Base-by-base conservation (phyloP, 371 early-diverging fungal species). In the Mortierella sp. region DNA sequence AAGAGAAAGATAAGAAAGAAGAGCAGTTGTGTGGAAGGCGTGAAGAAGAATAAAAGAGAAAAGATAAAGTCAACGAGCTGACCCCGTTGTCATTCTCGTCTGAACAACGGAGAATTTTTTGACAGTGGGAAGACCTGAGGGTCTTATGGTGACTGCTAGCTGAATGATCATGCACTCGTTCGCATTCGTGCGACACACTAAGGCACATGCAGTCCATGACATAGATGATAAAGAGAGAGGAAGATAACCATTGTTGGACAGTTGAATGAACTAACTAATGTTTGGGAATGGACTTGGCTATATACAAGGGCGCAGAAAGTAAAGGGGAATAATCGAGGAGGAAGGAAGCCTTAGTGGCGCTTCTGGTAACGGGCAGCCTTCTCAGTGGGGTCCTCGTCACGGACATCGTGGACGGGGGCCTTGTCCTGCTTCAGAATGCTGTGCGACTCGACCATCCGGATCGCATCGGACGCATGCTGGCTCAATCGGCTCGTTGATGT, bases 361-460 rank as follows among this genome's bases (percentile, higher is more conserved):
- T 77, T 77, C 71, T 60, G 60, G 16, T 44, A 44, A 51, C 44
- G 54, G 29, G 14, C n/a, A 55, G 12, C 4, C 49, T 79, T 74
- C 35, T 70, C 24, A 65, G 29, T 55, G 24, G 79, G 79, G 24
- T 84, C 84, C 76, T 80, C 81, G 0, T 77, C 76, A 54, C 77
- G 54, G 44, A 84, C 68, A 55, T 38, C 54, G n/a, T 84, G 77
- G 44, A 84, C 70, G 3, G 80, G 80, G 3, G 84, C 81, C 35
- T 60, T 44, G 75, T 84, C 84, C 18, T 80, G 84, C 81, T 84
- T 84, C 78, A 84, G 65, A 3, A 84, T 46, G 21, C 55, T 80
- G 32, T 80, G 80, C 21, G 84, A 84, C 76, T 84, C 84, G 55
- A 78, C 80, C 78, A 80, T 80, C 44, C 81, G 81, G 44, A 84